Conservation (phyloP, 1,139 yeast genomes). For the Saccharomyces uvarum region DNA sequence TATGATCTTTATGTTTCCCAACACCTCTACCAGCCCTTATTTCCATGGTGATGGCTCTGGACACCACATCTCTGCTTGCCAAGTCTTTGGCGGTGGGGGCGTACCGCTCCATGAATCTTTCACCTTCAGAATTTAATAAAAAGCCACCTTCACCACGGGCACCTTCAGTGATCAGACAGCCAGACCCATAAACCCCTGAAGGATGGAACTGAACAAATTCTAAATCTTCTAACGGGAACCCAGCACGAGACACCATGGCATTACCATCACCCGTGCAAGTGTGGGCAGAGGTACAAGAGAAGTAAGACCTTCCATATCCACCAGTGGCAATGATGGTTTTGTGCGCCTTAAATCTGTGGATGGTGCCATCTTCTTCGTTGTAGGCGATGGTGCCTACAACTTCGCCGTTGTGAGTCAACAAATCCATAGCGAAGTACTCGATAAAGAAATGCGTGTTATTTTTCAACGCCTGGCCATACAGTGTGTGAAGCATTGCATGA, state of each 20-base stretch:
- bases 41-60: constrained; percentile 97
- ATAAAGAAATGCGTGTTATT: constrained; percentile 97
- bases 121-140: constrained; percentile 94
- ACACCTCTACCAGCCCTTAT: constrained; percentile 99
- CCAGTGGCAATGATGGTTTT: constrained; percentile 96
- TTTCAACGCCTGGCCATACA: constrained; percentile 93
- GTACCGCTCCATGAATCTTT: constrained; percentile 98
- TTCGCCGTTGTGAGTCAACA: constrained; percentile 90
- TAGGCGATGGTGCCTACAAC: constrained; percentile 96
- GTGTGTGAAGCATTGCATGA: constrained; percentile 89
- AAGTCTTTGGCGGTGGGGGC: constrained; percentile 98
- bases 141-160: constrained; percentile 99
- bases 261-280: constrained; percentile 99
- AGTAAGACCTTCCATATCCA: constrained; percentile 97
- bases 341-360: constrained; percentile 95
- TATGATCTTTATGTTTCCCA: constrained; percentile 92
- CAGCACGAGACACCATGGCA: constrained; percentile 98
- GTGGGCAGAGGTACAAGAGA: constrained; percentile 98
- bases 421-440: constrained; percentile 93
- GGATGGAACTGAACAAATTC: constrained; percentile 99
- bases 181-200: constrained; percentile 97
- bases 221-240: constrained; percentile 92
- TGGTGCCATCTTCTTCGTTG: constrained; percentile 97
- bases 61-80: constrained; percentile 97
- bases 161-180: constrained; percentile 97